phyloP scores from a whole-genome alignment of 495 filamentous ascomycete species.

The Trichoderma virens region DNA sequence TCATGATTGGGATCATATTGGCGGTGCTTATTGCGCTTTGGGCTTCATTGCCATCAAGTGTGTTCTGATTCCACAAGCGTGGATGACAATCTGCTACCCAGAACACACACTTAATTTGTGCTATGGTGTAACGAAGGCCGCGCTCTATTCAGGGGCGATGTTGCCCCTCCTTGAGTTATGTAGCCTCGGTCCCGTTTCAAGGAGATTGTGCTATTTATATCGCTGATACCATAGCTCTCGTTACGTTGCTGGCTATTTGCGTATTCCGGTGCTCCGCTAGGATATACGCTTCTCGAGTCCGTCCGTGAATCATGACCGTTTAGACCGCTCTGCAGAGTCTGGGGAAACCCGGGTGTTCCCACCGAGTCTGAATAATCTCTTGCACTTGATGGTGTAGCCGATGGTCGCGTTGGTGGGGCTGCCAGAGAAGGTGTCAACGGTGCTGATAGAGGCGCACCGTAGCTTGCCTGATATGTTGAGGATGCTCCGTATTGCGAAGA shows the following conservation, averaged over 20 bases:
- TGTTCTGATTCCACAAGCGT: neutral
- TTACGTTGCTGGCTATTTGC: neutral
- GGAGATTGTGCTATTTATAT: neutral
- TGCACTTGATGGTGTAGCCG: neutral
- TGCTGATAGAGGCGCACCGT: conserved; percentile 44
- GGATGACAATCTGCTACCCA: too few species aligned
- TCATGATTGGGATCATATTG: neutral
- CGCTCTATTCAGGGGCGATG: neutral
- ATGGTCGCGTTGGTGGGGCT: neutral
- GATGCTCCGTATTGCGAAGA: conserved; percentile 31
- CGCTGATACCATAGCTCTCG: neutral
- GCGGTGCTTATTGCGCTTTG: too few species aligned
- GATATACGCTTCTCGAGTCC: neutral
- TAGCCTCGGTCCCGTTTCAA: neutral
- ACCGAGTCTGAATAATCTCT: neutral
- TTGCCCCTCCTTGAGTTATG: neutral
- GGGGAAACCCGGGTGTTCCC: neutral
- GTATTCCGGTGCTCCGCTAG: neutral
- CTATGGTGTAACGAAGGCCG: neutral
- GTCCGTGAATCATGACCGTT: neutral
- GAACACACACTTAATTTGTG: neutral
- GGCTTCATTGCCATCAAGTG: neutral
- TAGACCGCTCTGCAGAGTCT: neutral
- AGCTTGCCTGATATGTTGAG: conserved; percentile 42
- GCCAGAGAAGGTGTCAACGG: conserved; percentile 18